phyloP scores from a whole-genome alignment of 495 filamentous ascomycete genomes.

The Daldinia vernicosa region DNA sequence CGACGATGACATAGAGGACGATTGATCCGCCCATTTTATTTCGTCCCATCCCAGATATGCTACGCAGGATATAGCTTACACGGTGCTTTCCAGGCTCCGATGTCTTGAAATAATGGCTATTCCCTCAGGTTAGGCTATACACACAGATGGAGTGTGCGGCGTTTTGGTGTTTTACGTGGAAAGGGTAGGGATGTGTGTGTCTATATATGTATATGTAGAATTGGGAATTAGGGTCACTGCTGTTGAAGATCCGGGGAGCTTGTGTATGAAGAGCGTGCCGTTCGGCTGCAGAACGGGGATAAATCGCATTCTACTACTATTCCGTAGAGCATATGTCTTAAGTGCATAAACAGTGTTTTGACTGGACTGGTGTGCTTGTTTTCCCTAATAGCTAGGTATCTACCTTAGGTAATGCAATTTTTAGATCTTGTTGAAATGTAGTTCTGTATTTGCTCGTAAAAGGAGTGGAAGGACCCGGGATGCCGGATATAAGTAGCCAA shows the following conservation, averaged over 20 bases:
- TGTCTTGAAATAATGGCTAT: conserved; percentile 19
- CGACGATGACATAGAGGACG: conserved; percentile 97
- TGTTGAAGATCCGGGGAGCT: background rate
- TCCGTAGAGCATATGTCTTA: background rate
- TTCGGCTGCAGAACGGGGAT: background rate
- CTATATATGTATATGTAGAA: background rate
- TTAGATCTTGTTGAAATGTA: background rate
- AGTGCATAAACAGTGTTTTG: background rate
- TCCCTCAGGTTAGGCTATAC: conserved; percentile 13
- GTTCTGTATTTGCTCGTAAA: background rate
- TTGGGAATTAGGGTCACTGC: background rate
- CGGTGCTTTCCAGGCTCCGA: background rate
- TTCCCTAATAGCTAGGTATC: background rate
- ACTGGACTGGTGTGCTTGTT: background rate
- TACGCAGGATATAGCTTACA: background rate
- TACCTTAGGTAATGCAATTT: background rate
- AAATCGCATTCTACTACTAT: background rate
- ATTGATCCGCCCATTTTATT: conserved; percentile 44
- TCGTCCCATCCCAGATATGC: background rate
- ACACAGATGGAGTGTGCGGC: background rate
- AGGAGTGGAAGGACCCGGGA: background rate
- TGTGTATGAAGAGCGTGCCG: background rate
- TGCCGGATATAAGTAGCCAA: background rate
- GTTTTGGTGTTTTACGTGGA: conserved; percentile 11
- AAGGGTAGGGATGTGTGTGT: background rate